Evolutionary conservation across 208 protist genomes (phyloP).

Genomic region (Tritrichomonas foetus): DNA sequence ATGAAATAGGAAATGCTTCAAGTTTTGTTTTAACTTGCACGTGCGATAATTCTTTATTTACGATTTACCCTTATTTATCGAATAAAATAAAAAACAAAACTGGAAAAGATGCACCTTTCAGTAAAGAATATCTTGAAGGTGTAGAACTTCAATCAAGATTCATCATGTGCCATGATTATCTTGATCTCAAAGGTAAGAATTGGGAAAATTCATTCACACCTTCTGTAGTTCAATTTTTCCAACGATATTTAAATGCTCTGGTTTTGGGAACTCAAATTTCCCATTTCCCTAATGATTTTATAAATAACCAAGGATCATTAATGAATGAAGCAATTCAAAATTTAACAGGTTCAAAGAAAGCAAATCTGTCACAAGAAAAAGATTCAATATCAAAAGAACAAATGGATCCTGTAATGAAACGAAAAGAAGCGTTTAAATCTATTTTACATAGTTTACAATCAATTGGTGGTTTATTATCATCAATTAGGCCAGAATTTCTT

Average conservation of each 20-base stretch:
- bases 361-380: not conserved
- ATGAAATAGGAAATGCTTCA: not conserved
- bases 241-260: not conserved
- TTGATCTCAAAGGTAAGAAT: not conserved
- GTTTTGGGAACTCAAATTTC: not conserved
- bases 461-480: not conserved
- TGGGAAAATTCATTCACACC: not conserved
- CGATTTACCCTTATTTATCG: not conserved
- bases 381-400: not conserved
- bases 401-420: too few species aligned
- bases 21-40: not conserved
- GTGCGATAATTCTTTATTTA: not conserved
- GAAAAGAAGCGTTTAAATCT: not conserved
- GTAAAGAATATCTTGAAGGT: not conserved
- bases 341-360: not conserved
- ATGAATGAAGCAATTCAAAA: not conserved
- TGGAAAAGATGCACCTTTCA: not conserved
- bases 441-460: not conserved
- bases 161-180: not conserved
- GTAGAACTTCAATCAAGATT: not conserved
- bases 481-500: not conserved
- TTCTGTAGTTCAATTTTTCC: not conserved
- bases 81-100: not conserved
- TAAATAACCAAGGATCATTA: not conserved
- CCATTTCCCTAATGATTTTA: slow-evolving; percentile 10